Conservation (phyloP, 2,329 filamentous ascomycete genomes). For the Trichoderma pleuroti region DNA sequence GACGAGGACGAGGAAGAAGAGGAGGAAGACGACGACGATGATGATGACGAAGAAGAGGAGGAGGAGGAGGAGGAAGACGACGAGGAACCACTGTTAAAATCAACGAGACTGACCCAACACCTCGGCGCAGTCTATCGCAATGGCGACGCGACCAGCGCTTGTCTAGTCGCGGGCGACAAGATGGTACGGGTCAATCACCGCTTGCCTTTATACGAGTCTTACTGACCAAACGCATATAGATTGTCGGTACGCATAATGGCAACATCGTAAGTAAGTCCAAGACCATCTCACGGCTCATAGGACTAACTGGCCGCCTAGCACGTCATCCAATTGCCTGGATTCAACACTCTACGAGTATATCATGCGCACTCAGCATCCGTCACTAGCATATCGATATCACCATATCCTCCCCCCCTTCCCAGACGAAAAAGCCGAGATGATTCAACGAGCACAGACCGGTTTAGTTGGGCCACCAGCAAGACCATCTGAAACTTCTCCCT, state of each 20-base stretch:
- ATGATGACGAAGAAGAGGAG: slow-evolving; percentile 49
- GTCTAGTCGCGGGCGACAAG: slow-evolving; percentile 89
- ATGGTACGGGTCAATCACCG: slow-evolving; percentile 61
- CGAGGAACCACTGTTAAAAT: slow-evolving; percentile 92
- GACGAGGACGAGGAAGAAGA: slow-evolving; percentile 29
- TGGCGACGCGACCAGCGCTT: slow-evolving; percentile 89
- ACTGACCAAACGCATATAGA: slow-evolving; percentile 49
- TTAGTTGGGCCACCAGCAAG: slow-evolving; percentile 31
- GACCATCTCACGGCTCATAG: neutral
- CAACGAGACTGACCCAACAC: slow-evolving; percentile 78
- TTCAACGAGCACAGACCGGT: slow-evolving; percentile 36
- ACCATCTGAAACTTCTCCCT: slow-evolving; percentile 41
- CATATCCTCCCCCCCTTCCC: slow-evolving; percentile 62
- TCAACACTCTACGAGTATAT: slow-evolving; percentile 80
- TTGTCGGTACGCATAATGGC: slow-evolving; percentile 92
- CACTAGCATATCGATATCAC: slow-evolving; percentile 85
- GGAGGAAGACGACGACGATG: slow-evolving; percentile 42
- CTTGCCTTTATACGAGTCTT: neutral
- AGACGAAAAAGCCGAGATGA: slow-evolving; percentile 41
- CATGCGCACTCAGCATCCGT: slow-evolving; percentile 91
- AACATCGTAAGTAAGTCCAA: slow-evolving; percentile 68
- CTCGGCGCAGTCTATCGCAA: slow-evolving; percentile 83
- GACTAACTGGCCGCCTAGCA: slow-evolving; percentile 55
- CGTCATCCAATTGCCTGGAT: slow-evolving; percentile 76
- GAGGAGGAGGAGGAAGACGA: slow-evolving; percentile 77